phyloP scores from a whole-genome alignment of 495 filamentous ascomycete genomes.

The Venustampulla echinocandica region DNA sequence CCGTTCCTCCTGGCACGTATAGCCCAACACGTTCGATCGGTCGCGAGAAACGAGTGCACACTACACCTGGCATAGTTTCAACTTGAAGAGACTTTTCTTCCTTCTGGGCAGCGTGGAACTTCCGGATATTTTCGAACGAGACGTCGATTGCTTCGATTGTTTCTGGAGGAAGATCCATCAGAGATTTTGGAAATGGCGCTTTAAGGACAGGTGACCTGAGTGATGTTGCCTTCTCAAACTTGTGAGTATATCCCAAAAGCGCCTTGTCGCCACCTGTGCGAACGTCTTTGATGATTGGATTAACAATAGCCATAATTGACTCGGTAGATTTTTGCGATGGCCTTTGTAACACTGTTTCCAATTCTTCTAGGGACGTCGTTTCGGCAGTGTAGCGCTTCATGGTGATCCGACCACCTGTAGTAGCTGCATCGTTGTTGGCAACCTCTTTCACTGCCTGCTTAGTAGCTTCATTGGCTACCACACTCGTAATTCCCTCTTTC shows the following conservation, averaged over 20 bases:
- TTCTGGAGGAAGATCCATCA: slow-evolving; percentile 79
- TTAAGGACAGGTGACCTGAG: slow-evolving; percentile 79
- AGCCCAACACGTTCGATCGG: slow-evolving; percentile 91
- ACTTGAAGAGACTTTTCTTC: slow-evolving; percentile 71
- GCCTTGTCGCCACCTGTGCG: slow-evolving; percentile 74
- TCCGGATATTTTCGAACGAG: slow-evolving; percentile 86
- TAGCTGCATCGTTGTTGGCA: slow-evolving; percentile 36
- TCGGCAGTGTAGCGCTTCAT: slow-evolving; percentile 73
- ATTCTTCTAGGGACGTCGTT: slow-evolving; percentile 46
- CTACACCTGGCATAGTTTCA: slow-evolving; percentile 95
- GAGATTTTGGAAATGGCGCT: slow-evolving; percentile 71
- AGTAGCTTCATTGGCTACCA: slow-evolving; percentile 9
- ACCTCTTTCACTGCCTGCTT: slow-evolving; percentile 35
- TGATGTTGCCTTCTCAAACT: slow-evolving; percentile 91
- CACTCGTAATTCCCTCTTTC: slow-evolving; percentile 58
- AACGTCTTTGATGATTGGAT: slow-evolving; percentile 83
- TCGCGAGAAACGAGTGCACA: slow-evolving; percentile 86
- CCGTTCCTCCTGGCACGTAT: slow-evolving; percentile 92
- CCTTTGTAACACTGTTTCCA: slow-evolving; percentile 65
- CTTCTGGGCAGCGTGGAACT: slow-evolving; percentile 85
- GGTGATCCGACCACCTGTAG: slow-evolving; percentile 56
- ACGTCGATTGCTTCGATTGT: slow-evolving; percentile 86
- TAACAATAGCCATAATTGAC: slow-evolving; percentile 78
- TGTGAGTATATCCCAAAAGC: slow-evolving; percentile 85
- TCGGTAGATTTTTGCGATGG: slow-evolving; percentile 91